Conservation (phyloP, 2,329 filamentous ascomycete genomes). For the Cryphonectria japonica region DNA sequence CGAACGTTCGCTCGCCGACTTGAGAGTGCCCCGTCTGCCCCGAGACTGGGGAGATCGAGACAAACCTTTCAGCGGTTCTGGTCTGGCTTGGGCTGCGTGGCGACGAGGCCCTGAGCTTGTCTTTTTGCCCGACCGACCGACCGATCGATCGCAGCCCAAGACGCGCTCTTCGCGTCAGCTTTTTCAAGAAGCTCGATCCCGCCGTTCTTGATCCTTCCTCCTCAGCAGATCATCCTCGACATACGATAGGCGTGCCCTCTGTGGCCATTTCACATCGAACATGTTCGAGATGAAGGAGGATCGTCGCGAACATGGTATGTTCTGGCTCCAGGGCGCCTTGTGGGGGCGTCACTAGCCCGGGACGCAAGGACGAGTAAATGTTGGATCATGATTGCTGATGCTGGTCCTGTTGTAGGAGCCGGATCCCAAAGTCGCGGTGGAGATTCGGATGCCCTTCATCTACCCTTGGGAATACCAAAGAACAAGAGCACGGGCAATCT, state of each 20-base stretch:
- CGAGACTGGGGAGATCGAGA: background rate
- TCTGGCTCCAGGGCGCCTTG: slow-evolving; percentile 22
- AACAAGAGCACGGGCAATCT: slow-evolving; percentile 70
- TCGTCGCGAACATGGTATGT: slow-evolving; percentile 48
- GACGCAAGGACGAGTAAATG: background rate
- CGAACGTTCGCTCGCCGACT: background rate
- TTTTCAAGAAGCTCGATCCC: background rate
- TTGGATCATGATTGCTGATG: slow-evolving; percentile 18
- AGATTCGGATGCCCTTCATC: slow-evolving; percentile 29
- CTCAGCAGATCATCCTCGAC: background rate
- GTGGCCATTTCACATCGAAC: slow-evolving; percentile 33
- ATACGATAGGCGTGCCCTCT: background rate
- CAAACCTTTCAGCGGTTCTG: background rate
- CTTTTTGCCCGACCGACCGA: background rate
- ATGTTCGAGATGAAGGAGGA: slow-evolving; percentile 51
- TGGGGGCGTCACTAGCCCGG: slow-evolving; percentile 12
- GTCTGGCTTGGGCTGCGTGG: slow-evolving; percentile 4
- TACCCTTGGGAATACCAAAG: slow-evolving; percentile 59
- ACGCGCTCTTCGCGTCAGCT: slow-evolving; percentile 10
- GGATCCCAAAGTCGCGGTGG: slow-evolving; percentile 6
- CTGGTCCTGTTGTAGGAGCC: slow-evolving; percentile 15
- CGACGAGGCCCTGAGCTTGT: slow-evolving; percentile 11
- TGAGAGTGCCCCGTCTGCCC: background rate
- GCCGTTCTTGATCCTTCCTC: background rate
- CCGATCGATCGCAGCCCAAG: background rate